Conservation (phyloP, 306 rosid genomes). For the Comarum palustre region DNA sequence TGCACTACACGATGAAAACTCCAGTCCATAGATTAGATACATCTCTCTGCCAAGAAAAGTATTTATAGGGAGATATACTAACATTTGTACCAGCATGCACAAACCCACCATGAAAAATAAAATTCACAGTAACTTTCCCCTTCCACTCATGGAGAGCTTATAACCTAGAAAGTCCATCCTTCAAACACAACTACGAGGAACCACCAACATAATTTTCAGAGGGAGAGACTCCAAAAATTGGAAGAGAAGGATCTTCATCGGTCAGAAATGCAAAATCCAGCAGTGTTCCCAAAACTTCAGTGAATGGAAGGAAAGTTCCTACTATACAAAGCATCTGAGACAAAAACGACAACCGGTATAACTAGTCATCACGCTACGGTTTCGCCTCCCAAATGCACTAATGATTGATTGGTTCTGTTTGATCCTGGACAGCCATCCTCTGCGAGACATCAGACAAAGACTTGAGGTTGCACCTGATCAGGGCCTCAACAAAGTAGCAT, state of each 20-base stretch:
- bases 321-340: slow-evolving; percentile 56
- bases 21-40: slow-evolving; percentile 28
- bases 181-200: slow-evolving; percentile 35
- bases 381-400: slow-evolving; percentile 36
- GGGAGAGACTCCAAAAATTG: slow-evolving; percentile 28
- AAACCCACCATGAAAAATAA: slow-evolving; percentile 39
- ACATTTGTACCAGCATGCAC: slow-evolving; percentile 49
- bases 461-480: slow-evolving; percentile 91
- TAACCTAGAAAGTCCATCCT: slow-evolving; percentile 35
- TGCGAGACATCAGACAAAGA: slow-evolving; percentile 96
- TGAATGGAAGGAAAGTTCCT: slow-evolving; percentile 56
- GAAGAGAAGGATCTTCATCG: slow-evolving; percentile 45
- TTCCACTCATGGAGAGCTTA: slow-evolving; percentile 34
- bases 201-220: slow-evolving; percentile 25
- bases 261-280: slow-evolving; percentile 42
- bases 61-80: slow-evolving; percentile 54
- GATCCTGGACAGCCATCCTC: slow-evolving; percentile 91
- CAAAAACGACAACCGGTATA: slow-evolving; percentile 37
- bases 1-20: slow-evolving; percentile 36
- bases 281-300: slow-evolving; percentile 58
- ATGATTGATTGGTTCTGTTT: slow-evolving; percentile 55
- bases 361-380: slow-evolving; percentile 34
- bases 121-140: slow-evolving; percentile 36
- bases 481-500: slow-evolving; percentile 85
- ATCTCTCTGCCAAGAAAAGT: slow-evolving; percentile 40